Evolutionary conservation across 2,329 filamentous ascomycete genomes (phyloP), one percentile per base, ranked within the genome.

Genomic region (Aspergillus latus): DNA sequence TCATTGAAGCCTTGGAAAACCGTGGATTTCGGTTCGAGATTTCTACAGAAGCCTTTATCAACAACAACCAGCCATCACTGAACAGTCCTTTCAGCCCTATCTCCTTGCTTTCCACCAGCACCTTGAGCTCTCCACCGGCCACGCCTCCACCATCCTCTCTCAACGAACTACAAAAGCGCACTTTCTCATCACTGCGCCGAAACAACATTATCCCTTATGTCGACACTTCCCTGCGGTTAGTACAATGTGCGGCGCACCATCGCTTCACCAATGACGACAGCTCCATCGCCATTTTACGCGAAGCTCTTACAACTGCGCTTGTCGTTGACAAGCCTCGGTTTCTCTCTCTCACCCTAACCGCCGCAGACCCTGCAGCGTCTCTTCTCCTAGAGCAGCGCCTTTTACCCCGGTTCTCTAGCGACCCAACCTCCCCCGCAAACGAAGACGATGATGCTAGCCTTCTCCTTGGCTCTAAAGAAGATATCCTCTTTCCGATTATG

Each of bases 21-120:
- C 85, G 88, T 46, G 92, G 92, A 1, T 97, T 97, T 68, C 86
- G 88, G 65, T 92, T 97, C 64, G 88, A 91, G 60, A 86, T 88
- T 61, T 72, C 79, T 50, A 83, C 84, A 52, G 84, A 86, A 59
- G 84, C 87, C 52, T 95, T 88, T 68, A 83, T 87, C 55, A 87
- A 77, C 60, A 77, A 68, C 48, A 75, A 74, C 37, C 84, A 76
- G 76, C 77, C 74, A 67, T 68, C 77, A 65, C 74, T 73, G 75
- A 79, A 71, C 61, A 75, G 66, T 57, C 53, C 57, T 2, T 59
- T 68, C 28, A 69, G 65, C 21, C 67, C 69, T 30, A 77, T 60
- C 52, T 74, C 69, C 1, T 63, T 69, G 47, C 61, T 62, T 32
- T 56, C 60, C 1, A 60, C 67, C 30, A 65, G 66, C 39, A 61